Evolutionary conservation across 176 grass and related monocot genomes (phyloP).

Genomic region (Carex littledalei): DNA sequence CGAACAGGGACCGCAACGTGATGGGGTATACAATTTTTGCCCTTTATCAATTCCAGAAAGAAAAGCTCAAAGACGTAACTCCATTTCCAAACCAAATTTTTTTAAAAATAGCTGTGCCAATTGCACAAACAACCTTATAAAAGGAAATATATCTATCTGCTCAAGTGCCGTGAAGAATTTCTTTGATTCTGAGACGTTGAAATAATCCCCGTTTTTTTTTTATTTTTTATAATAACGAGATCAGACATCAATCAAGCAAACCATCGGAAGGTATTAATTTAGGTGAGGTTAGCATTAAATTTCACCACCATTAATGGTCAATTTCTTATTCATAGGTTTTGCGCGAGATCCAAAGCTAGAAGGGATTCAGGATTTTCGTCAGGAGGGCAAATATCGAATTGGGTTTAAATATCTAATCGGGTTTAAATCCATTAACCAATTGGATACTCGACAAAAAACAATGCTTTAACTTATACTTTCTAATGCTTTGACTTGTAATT

Average conservation of each 20-base stretch:
- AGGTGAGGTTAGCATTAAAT: not conserved
- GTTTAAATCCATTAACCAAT: too few relatives aligned
- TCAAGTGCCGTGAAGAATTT: not conserved
- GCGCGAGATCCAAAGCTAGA: not conserved
- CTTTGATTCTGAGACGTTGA: not conserved
- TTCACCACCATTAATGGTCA: not conserved
- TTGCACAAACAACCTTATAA: not conserved
- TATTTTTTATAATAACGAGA: not conserved
- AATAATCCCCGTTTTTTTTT: too few relatives aligned
- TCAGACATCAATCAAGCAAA: slow-evolving; percentile 17
- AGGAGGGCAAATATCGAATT: too few relatives aligned
- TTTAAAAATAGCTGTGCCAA: not conserved
- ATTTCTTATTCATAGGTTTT: not conserved
- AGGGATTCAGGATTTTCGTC: not conserved
- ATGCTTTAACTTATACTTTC: too few relatives aligned
- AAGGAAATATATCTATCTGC: not conserved
- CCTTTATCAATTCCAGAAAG: slow-evolving; percentile 5
- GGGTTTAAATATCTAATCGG: too few relatives aligned
- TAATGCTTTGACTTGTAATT: too few relatives aligned
- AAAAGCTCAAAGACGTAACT: slow-evolving; percentile 15
- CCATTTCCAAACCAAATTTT: not conserved
- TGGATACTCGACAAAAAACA: too few relatives aligned
- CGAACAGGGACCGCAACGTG: slow-evolving; percentile 34
- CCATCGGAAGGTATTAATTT: not conserved
- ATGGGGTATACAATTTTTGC: not conserved